A percentile compares a stretch with the other conserved stretches of the same genome.
Evolutionary conservation across 768 basidiomycete species (phyloP).

Genomic region (Calocybe indica): DNA sequence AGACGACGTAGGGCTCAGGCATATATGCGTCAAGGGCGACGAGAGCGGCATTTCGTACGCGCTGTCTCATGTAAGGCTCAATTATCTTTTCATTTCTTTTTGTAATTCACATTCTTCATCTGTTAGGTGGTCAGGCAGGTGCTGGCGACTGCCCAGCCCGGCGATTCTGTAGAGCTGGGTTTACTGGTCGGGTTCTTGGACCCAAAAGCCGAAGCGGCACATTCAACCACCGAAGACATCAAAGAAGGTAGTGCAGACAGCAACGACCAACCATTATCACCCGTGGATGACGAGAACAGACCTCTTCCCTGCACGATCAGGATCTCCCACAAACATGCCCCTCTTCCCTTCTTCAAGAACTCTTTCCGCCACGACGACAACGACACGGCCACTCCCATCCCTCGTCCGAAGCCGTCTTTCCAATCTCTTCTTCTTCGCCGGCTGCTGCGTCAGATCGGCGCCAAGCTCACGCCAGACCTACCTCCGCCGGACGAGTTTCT

Average conservation of each 20-base stretch:
- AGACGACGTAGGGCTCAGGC: slow-evolving; percentile 76
- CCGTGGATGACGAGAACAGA: slow-evolving; percentile 21
- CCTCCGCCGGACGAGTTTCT: slow-evolving; percentile 34
- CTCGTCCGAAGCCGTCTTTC: slow-evolving; percentile 36
- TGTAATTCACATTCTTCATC: slow-evolving; percentile 5
- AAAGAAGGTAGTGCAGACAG: slow-evolving; percentile 12
- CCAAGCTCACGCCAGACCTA: slow-evolving; percentile 37
- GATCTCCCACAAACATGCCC: slow-evolving; percentile 41
- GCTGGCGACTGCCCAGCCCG: slow-evolving; percentile 55
- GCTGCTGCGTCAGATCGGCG: slow-evolving; percentile 55
- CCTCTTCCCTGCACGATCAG: slow-evolving; percentile 38
- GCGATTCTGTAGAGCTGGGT: slow-evolving; percentile 85
- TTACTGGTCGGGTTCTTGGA: slow-evolving; percentile 41
- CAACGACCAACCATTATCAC: slow-evolving; percentile 11
- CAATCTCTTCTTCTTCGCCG: slow-evolving; percentile 51
- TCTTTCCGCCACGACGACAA: slow-evolving; percentile 11
- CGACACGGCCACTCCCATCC: slow-evolving; percentile 18
- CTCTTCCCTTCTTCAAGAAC: slow-evolving; percentile 7
- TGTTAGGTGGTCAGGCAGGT: slow-evolving; percentile 80
- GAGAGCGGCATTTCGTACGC: slow-evolving; percentile 80
- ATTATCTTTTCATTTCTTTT: slow-evolving; percentile 9
- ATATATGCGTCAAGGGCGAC: slow-evolving; percentile 78
- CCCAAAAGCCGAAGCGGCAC: slow-evolving; percentile 2
- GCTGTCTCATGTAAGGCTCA: slow-evolving; percentile 70
- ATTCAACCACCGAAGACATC: slow-evolving; percentile 6